phyloP scores from a whole-genome alignment of 176 grass and related monocot genomes.

The Musa beccarii region DNA sequence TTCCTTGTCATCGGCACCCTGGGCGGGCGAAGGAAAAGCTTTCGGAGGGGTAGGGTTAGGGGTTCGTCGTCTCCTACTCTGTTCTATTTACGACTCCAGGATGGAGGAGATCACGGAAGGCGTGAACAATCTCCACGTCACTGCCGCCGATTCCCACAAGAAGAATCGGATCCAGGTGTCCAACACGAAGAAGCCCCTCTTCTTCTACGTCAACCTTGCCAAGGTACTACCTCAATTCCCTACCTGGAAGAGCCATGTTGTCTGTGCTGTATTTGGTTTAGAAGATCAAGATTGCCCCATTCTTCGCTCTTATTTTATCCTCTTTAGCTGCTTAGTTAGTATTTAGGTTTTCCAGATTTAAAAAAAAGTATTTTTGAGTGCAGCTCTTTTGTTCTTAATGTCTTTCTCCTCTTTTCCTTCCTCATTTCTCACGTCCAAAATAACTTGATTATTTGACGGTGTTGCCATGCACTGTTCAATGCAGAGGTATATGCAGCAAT shows the following conservation, averaged over 20 bases:
- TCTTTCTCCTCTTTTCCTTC: background rate
- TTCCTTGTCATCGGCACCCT: too few species aligned
- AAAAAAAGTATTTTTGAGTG: too few species aligned
- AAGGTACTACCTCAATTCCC: constrained; percentile 34
- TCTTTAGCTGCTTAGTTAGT: background rate
- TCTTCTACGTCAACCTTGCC: constrained; percentile 90
- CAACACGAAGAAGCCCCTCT: constrained; percentile 93
- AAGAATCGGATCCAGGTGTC: constrained; percentile 95
- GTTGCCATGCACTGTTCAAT: background rate
- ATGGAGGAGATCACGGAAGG: constrained; percentile 1
- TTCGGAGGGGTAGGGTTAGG: background rate
- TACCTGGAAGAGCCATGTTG: background rate
- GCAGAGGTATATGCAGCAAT: constrained; percentile 16
- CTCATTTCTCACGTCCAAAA: too few species aligned
- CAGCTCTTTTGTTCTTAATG: background rate
- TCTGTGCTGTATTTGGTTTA: background rate
- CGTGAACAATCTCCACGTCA: background rate
- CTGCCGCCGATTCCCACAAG: constrained; percentile 23
- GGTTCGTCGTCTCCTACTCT: background rate
- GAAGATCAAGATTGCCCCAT: background rate
- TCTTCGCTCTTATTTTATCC: background rate
- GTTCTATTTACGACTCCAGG: background rate
- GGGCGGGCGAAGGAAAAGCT: background rate
- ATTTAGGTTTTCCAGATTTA: background rate
- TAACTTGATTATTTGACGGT: background rate